These are phyloP conservation scores for Podaxis sp. DNA, from an alignment of 768 basidiomycete genomes.

Conservation along the genomic window DNA sequence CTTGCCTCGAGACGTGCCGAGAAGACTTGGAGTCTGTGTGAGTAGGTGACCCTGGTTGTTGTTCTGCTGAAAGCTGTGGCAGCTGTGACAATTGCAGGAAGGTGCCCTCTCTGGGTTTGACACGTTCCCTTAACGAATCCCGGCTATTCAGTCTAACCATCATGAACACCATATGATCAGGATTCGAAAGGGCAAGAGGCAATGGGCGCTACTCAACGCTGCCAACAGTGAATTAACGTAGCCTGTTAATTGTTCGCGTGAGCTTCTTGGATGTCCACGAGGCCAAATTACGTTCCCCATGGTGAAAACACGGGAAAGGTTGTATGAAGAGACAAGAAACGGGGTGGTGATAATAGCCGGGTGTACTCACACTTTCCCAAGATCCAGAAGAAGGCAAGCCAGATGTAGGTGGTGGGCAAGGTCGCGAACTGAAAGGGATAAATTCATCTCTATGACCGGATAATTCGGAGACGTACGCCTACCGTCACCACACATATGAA, in stretches of 20 bases:
- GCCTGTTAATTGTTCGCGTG: constrained; percentile 27
- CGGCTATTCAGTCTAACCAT: constrained; percentile 45
- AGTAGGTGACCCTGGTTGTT: constrained; percentile 19
- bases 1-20: constrained; percentile 14
- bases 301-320: background rate
- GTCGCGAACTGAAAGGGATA: constrained; percentile 35
- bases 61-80: constrained; percentile 29
- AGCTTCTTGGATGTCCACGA: background rate
- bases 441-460: background rate
- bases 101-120: constrained; percentile 29
- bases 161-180: constrained; percentile 8
- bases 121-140: constrained; percentile 43
- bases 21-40: constrained; percentile 18
- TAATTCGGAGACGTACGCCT: constrained; percentile 15
- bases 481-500: constrained; percentile 43
- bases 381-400: constrained; percentile 52
- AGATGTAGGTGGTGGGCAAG: constrained; percentile 47
- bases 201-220: constrained; percentile 35
- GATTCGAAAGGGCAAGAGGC: background rate
- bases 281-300: constrained; percentile 4
- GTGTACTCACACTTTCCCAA: constrained; percentile 45
- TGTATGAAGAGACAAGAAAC: constrained; percentile 3
- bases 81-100: constrained; percentile 31
- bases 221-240: constrained; percentile 55
- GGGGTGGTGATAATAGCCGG: constrained; percentile 4